These are phyloP conservation scores for Phaeoacremonium minimum DNA, from an alignment of 2,329 filamentous ascomycete genomes.

Conservation along the genomic window DNA sequence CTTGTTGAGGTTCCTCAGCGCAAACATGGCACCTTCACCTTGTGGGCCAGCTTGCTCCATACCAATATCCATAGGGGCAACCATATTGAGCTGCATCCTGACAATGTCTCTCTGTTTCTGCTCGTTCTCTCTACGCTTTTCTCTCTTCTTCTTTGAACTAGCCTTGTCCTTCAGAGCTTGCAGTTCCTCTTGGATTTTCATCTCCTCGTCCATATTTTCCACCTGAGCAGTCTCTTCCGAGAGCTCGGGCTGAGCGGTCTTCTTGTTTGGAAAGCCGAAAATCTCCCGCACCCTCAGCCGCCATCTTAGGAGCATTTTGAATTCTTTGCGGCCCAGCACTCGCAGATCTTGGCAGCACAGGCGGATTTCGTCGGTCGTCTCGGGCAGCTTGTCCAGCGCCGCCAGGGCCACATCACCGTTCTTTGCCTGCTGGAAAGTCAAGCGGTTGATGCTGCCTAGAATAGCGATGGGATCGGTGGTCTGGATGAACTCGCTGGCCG, in stretches of 20 bases:
- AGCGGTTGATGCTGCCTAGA: constrained; percentile 76
- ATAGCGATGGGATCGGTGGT: constrained; percentile 91
- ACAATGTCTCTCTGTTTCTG: constrained; percentile 90
- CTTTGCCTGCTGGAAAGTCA: constrained; percentile 75
- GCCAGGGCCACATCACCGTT: constrained; percentile 84
- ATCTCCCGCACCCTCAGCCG: constrained; percentile 83
- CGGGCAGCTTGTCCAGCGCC: constrained; percentile 78
- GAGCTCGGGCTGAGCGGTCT: constrained; percentile 44
- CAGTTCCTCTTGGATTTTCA: constrained; percentile 84
- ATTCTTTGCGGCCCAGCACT: constrained; percentile 89
- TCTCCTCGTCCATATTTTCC: constrained; percentile 89
- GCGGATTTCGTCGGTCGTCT: constrained; percentile 80
- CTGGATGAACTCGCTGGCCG: constrained; percentile 90
- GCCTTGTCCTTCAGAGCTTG: constrained; percentile 79
- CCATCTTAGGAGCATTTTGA: constrained; percentile 87
- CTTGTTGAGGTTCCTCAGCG: constrained; percentile 76
- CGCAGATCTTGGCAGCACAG: constrained; percentile 79
- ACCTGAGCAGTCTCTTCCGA: constrained; percentile 76
- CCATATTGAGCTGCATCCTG: constrained; percentile 98
- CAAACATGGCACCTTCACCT: constrained; percentile 82
- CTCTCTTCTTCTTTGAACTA: constrained; percentile 71
- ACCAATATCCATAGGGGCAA: constrained; percentile 90
- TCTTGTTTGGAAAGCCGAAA: constrained; percentile 81
- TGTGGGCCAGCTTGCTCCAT: constrained; percentile 78
- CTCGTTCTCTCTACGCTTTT: constrained; percentile 85